Evolutionary conservation across 345 rosid genomes (phyloP), one percentile per base, ranked within the genome.

Genomic region (Schrenkiella parvula): DNA sequence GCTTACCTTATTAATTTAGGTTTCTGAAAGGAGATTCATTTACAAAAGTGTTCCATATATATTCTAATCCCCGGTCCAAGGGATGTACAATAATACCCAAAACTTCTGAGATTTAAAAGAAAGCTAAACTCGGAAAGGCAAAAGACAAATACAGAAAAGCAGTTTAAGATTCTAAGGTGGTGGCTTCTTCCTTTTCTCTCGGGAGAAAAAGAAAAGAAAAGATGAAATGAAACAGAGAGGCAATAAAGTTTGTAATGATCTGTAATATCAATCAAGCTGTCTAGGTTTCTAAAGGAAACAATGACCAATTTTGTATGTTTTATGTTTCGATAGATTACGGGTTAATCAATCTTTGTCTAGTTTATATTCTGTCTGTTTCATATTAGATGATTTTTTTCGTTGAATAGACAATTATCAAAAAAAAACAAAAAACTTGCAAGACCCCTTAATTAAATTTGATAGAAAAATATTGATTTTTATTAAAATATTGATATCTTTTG

Each of bases 121-220:
- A 18, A 61, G 53, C 51, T 35, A 61, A 62, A 67, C 58, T 12
- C 8, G 39, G 2, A 62, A 75, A 75, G 79, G 47, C 64, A 60
- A 68, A 44, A 73, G 58, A 72, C 38, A 41, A 46, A 13, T 48
- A 50, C 53, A 50, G 18, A 61, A 73, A 68, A 62, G 70, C 57
- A 68, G 6, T 47, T 46, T 34, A 54, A 51, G 74, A 75, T 75
- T 68, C 74, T 61, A 68, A 53, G 41, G 41, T 68, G 74, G 69
- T 68, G 79, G 69, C 69, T 60, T 68, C 68, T 68, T 60, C 74
- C 79, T 75, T 72, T 34, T 75, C 69, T 63, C 57, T 70, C 18
- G 43, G 70, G 64, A 1, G 37, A 68, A 23, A 75, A 42, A 51
- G 1, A 52, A 64, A 72, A 64, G 13, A 43, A 72, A 73, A 74